Evolutionary conservation across 2,329 filamentous ascomycete species (phyloP).

Genomic region (Penicillium italicum): DNA sequence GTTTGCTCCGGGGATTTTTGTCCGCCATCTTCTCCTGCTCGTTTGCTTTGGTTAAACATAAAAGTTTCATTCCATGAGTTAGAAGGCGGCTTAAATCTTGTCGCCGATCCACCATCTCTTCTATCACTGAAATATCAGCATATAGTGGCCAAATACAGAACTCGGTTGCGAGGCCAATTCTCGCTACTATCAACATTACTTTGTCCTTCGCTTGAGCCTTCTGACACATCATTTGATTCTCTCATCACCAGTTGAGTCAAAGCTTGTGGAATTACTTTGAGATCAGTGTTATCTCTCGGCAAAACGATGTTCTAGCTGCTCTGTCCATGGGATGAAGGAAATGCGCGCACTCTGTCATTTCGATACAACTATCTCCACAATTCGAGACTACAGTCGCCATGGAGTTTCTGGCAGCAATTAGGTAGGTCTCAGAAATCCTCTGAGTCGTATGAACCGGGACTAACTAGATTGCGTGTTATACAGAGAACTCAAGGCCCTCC

Average conservation of each 20-base stretch:
- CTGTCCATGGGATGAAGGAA: slow-evolving; percentile 11
- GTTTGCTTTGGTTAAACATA: neutral
- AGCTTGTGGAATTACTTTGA: neutral
- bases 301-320: slow-evolving; percentile 4
- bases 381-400: slow-evolving; percentile 22
- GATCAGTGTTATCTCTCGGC: neutral
- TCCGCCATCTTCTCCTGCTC: neutral
- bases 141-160: neutral
- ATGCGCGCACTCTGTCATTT: slow-evolving; percentile 15
- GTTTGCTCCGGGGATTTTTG: slow-evolving; percentile 15
- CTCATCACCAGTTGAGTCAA: neutral
- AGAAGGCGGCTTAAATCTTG: neutral
- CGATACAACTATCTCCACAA: slow-evolving; percentile 4
- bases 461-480: slow-evolving; percentile 9
- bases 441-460: neutral
- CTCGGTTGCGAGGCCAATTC: neutral
- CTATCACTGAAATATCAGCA: neutral
- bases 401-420: slow-evolving; percentile 43
- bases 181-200: neutral
- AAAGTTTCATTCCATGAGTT: neutral
- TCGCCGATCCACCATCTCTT: neutral
- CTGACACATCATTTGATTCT: neutral
- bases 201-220: neutral
- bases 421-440: slow-evolving; percentile 29
- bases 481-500: slow-evolving; percentile 45